Percentiles rank a stretch among this genome's conserved stretches.
These are phyloP conservation scores for Penicillium taxi DNA, from an alignment of 495 filamentous ascomycete genomes.

Conservation along the genomic window DNA sequence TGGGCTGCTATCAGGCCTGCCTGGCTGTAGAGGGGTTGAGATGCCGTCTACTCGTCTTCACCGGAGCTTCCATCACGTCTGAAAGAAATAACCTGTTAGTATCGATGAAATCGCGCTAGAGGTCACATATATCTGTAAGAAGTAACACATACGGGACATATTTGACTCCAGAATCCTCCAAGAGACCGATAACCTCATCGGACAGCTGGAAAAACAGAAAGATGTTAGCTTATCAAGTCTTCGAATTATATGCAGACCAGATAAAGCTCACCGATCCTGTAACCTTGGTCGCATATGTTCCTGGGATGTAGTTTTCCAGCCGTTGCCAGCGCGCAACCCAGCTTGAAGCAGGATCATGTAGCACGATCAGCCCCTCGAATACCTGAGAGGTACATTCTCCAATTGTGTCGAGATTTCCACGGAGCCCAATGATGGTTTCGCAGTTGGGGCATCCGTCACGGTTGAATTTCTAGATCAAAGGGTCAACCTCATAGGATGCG, in stretches of 20 bases:
- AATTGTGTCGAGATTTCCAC: constrained; percentile 68
- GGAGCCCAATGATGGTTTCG: constrained; percentile 78
- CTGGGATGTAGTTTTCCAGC: constrained; percentile 75
- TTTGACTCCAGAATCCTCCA: constrained; percentile 62
- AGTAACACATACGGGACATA: constrained; percentile 52
- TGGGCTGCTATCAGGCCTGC: not conserved
- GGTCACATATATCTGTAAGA: not conserved
- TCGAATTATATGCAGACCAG: too few species aligned
- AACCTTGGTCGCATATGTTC: constrained; percentile 91
- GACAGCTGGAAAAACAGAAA: constrained; percentile 35
- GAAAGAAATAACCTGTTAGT: constrained; percentile 5
- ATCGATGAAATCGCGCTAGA: not conserved
- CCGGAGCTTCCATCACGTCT: constrained; percentile 46
- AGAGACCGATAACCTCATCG: constrained; percentile 53
- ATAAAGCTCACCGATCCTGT: constrained; percentile 53
- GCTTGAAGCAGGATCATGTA: constrained; percentile 66
- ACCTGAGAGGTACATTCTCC: constrained; percentile 91
- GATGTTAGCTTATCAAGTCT: not conserved
- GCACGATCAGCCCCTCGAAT: constrained; percentile 79
- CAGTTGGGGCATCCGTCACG: constrained; percentile 92
- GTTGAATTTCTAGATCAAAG: constrained; percentile 56
- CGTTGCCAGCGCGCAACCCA: constrained; percentile 96
- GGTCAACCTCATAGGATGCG: constrained; percentile 2
- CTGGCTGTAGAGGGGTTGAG: not conserved
- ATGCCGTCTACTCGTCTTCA: constrained; percentile 42